phyloP scores from a whole-genome alignment of 2,329 filamentous ascomycete genomes.

The Aspergillus niger region DNA sequence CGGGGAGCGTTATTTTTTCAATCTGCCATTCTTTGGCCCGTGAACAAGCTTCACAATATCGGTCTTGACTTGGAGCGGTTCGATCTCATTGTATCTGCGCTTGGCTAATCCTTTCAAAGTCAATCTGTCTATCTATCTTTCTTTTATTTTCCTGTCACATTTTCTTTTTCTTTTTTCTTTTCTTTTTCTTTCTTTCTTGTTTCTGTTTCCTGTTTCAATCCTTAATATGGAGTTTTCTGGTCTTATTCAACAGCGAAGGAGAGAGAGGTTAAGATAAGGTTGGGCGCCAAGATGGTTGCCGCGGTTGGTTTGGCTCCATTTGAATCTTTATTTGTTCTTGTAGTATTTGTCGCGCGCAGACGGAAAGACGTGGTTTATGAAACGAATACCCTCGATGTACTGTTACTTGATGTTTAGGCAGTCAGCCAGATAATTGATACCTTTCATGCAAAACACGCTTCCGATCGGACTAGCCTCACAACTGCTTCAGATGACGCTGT shows the following conservation, averaged over 20 bases:
- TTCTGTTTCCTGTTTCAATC: background rate
- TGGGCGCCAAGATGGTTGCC: constrained; percentile 8
- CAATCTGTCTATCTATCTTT: background rate
- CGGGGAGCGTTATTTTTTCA: background rate
- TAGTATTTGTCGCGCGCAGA: background rate
- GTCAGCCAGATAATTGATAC: too few species aligned
- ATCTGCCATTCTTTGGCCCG: background rate
- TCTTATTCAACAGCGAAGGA: background rate
- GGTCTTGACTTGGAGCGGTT: too few species aligned
- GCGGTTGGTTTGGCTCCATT: background rate
- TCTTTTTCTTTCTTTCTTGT: background rate
- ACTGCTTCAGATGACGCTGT: too few species aligned
- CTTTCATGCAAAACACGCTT: too few species aligned
- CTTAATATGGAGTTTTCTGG: background rate
- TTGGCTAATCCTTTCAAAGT: too few species aligned
- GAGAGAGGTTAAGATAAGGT: constrained; percentile 6
- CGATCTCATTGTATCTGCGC: background rate
- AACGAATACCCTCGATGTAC: background rate
- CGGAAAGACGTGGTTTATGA: background rate
- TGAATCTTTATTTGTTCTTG: background rate
- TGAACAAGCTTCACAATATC: background rate
- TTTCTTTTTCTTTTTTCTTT: background rate
- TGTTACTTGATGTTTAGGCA: too few species aligned
- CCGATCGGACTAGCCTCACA: too few species aligned
- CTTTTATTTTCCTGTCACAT: background rate